These are phyloP conservation scores for Hyphopichia wangnamkhiaoensis DNA, from an alignment of 1,139 yeast species.

Conservation along the genomic window DNA sequence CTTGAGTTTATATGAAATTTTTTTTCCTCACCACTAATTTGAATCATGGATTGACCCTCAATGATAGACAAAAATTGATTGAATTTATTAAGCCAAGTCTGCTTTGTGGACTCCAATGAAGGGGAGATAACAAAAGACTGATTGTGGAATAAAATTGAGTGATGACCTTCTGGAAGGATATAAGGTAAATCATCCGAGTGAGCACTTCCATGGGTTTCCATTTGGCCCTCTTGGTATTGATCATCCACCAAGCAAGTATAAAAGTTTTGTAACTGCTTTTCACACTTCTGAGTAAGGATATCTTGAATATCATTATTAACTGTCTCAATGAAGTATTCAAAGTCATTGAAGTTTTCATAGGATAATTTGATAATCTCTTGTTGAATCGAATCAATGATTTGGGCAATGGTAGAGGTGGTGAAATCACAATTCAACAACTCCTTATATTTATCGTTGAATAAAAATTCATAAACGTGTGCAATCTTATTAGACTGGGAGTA, in stretches of 20 bases:
- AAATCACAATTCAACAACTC: constrained; percentile 32
- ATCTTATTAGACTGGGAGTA: constrained; percentile 35
- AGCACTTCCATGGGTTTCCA: no score
- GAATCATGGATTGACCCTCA: constrained; percentile 13
- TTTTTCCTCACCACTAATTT: constrained; percentile 1
- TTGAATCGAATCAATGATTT: constrained; percentile 36
- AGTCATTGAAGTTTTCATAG: constrained; percentile 42
- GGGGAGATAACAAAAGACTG: constrained; percentile 44
- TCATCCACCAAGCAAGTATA: not conserved
- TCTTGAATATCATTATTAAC: constrained; percentile 42
- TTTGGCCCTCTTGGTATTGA: no score
- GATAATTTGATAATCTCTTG: constrained; percentile 39
- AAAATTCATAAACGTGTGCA: constrained; percentile 20
- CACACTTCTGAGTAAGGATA: constrained; percentile 37
- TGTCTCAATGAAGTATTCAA: constrained; percentile 34
- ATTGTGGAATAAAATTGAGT: constrained; percentile 43
- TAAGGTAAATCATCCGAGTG: no score
- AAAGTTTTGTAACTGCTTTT: constrained; percentile 13
- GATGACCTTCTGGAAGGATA: constrained; percentile 15
- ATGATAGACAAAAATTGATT: constrained; percentile 14
- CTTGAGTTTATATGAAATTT: constrained; percentile 1
- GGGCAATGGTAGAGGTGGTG: constrained; percentile 14
- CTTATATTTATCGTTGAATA: constrained; percentile 19
- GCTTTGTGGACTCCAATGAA: constrained; percentile 22
- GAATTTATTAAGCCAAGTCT: constrained; percentile 11